Percentiles rank a stretch among this genome's conserved stretches.
These are phyloP conservation scores for Centella asiatica DNA, from an alignment of 129 eudicot species.

Conservation along the genomic window DNA sequence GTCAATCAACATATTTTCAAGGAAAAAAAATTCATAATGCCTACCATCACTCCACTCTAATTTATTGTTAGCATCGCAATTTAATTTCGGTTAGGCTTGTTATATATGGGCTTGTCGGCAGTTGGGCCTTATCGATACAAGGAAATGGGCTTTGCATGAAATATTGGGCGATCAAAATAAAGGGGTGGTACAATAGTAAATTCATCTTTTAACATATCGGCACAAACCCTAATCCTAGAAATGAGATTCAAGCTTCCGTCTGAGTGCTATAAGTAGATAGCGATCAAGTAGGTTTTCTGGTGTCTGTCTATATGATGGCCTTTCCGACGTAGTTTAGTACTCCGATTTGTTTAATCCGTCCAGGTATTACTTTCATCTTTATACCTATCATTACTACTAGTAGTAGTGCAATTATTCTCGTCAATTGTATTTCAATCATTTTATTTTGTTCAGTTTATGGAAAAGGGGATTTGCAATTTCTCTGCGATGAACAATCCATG, in stretches of 20 bases:
- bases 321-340: too few relatives aligned
- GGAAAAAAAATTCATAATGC: too few relatives aligned
- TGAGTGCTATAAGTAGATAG: not conserved
- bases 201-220: not conserved
- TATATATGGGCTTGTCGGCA: too few relatives aligned
- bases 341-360: too few relatives aligned
- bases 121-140: too few relatives aligned
- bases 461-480: not conserved
- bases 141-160: not conserved
- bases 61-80: too few relatives aligned
- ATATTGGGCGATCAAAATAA: not conserved
- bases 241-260: not conserved
- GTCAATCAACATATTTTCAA: too few relatives aligned
- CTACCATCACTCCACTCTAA: too few relatives aligned
- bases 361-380: not conserved
- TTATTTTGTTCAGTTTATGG: not conserved
- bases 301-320: too few relatives aligned
- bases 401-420: too few relatives aligned
- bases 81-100: too few relatives aligned
- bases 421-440: not conserved
- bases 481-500: conserved; percentile 6
- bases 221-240: conserved; percentile 9
- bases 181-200: not conserved
- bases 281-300: not conserved
- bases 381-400: not conserved